Evolutionary conservation across 1,284 basidiomycete species (phyloP), one percentile per base, ranked within the genome.

Genomic region (Cutaneotrichosporon daszewskae): DNA sequence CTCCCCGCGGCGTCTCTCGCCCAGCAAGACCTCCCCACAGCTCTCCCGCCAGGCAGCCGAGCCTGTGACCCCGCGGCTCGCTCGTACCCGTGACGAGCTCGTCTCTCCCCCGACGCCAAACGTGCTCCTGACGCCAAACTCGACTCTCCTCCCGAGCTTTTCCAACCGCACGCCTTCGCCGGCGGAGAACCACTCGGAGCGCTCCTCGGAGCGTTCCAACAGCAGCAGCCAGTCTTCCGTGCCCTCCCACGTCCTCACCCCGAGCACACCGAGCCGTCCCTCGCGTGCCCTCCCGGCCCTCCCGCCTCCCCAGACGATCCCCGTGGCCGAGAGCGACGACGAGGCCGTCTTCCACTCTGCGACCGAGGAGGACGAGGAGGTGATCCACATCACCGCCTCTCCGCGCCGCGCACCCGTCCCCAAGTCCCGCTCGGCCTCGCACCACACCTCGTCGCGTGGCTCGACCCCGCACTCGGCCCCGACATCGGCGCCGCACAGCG

Each of bases 311-410:
- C n/a, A n/a, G n/a, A n/a, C n/a, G n/a, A n/a, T n/a, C n/a, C n/a
- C n/a, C n/a, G n/a, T n/a, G n/a, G n/a, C 24, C 16, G 25, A 38
- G 24, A 26, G 37, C 17, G 31, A 35, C n/a, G 36, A 25, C 5
- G 40, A 43, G 18, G 23, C 14, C 24, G 28, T 35, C 14, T 14
- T 36, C 40, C 23, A 23, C 27, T 43, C 41, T 11, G 25, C 28
- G 13, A 17, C 23, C 8, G 22, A 19, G 25, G 32, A 41, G 14
- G 36, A 20, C 17, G 26, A 28, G 27, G 14, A 40, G 10, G 28
- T 14, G 29, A 24, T 26, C 13, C 32, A 42, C 8, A 38, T 40
- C 3, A 47, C 43, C 12, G 46, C 43, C 37, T 47, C 43, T 34
- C 20, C 45, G 2, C 40, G 45, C 20, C 25, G 40, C 10, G 24